Evolutionary conservation across 1,284 basidiomycete species (phyloP).

Genomic region (Papiliotrema flavescens): DNA sequence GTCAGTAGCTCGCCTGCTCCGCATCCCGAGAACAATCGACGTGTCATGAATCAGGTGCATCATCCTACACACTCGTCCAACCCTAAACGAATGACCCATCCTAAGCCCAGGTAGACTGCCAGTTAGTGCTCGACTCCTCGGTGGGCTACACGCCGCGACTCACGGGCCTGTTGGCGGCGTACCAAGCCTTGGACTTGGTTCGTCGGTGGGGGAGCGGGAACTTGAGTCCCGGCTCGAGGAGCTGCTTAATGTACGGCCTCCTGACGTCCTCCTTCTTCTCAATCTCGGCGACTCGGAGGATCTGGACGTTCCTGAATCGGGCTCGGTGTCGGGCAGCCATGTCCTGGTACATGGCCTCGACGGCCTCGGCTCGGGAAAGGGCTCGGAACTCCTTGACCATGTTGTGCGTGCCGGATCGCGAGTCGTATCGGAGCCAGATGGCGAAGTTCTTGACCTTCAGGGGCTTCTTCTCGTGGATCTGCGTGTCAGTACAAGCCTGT

Average conservation of each 20-base stretch:
- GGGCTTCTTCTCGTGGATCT: slow-evolving; percentile 97
- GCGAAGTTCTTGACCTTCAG: slow-evolving; percentile 99
- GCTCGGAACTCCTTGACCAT: slow-evolving; percentile 92
- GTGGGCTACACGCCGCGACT: slow-evolving; percentile 1
- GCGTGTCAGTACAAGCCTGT: slow-evolving; percentile 26
- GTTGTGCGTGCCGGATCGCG: slow-evolving; percentile 96
- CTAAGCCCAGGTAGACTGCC: slow-evolving; percentile 12
- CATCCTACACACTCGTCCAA: background rate
- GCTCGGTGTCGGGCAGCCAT: slow-evolving; percentile 99
- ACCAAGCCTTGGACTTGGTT: slow-evolving; percentile 51
- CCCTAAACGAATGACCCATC: background rate
- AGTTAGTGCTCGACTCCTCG: background rate
- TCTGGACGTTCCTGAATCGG: slow-evolving; percentile 89
- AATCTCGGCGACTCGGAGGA: slow-evolving; percentile 60
- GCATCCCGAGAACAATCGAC: background rate
- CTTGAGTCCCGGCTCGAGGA: slow-evolving; percentile 82
- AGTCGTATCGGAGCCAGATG: slow-evolving; percentile 99
- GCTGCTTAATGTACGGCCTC: slow-evolving; percentile 95
- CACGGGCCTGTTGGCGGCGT: slow-evolving; percentile 50
- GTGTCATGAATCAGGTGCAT: slow-evolving; percentile 3
- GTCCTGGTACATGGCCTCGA: slow-evolving; percentile 97
- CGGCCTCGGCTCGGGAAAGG: slow-evolving; percentile 88
- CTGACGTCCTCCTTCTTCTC: slow-evolving; percentile 82
- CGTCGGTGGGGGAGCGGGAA: slow-evolving; percentile 96
- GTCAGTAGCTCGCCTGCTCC: background rate